These are phyloP conservation scores for Chlorella variabilis DNA, from an alignment of 163 green algal genomes.

Conservation along the genomic window DNA sequence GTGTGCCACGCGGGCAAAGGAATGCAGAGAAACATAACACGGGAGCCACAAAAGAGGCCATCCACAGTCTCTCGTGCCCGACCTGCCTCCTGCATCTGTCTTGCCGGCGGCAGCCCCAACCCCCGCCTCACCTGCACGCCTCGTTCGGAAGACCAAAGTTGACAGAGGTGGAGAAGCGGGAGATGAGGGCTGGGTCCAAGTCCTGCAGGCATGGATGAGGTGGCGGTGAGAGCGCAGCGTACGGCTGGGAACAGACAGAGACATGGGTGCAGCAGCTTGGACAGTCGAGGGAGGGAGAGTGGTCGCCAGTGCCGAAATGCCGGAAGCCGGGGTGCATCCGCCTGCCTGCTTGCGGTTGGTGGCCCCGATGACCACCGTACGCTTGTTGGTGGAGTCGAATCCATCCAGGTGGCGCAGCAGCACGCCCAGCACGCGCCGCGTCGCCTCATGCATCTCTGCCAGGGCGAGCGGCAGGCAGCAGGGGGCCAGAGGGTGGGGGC, in stretches of 20 bases:
- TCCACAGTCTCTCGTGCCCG: no score
- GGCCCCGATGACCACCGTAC: conserved; percentile 85
- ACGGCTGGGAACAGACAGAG: no score
- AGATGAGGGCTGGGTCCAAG: conserved; percentile 88
- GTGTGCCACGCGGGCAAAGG: background rate
- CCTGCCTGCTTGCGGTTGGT: conserved; percentile 77
- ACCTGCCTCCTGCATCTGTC: no score
- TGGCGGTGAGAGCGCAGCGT: no score
- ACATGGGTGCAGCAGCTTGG: no score
- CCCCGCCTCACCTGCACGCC: conserved; percentile 48
- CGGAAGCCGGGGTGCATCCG: no score
- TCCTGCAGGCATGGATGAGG: conserved; percentile 56
- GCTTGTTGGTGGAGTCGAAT: conserved; percentile 72
- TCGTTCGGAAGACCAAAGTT: conserved; percentile 83
- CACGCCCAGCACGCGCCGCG: conserved; percentile 85
- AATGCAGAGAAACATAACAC: background rate
- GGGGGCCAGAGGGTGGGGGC: background rate
- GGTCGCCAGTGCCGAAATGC: no score
- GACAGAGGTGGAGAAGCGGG: conserved; percentile 70
- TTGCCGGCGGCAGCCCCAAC: no score
- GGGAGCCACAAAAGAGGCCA: no score
- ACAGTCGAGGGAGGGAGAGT: no score
- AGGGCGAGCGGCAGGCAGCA: background rate
- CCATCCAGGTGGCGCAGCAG: conserved; percentile 91
- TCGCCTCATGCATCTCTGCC: conserved; percentile 87